These are phyloP conservation scores for Pyricularia pennisetigena DNA, from an alignment of 2,329 filamentous ascomycete genomes.

Conservation along the genomic window DNA sequence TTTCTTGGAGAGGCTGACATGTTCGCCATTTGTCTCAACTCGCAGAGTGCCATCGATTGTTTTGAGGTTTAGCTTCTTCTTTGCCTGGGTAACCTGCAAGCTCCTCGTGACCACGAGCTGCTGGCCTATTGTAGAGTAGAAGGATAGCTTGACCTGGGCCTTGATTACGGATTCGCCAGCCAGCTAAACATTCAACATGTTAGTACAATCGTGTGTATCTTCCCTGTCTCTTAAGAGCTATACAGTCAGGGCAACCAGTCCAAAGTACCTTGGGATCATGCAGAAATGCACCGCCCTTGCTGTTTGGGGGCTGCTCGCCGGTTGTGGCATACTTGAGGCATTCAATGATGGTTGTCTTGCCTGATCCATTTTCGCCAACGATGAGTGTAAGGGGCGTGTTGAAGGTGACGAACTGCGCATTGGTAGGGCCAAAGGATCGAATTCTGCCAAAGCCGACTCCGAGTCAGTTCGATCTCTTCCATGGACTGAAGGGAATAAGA, in stretches of 20 bases:
- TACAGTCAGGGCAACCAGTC: not conserved
- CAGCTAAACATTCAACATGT: slow-evolving; percentile 20
- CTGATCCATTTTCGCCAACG: slow-evolving; percentile 93
- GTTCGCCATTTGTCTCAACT: slow-evolving; percentile 71
- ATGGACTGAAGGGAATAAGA: not conserved
- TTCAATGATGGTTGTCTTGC: slow-evolving; percentile 98
- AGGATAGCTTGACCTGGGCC: slow-evolving; percentile 85
- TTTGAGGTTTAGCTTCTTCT: slow-evolving; percentile 65
- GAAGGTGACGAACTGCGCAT: slow-evolving; percentile 73
- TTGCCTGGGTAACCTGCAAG: slow-evolving; percentile 79
- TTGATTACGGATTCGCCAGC: slow-evolving; percentile 74
- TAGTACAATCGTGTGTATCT: not conserved
- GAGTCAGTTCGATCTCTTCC: not conserved
- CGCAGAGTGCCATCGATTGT: slow-evolving; percentile 73
- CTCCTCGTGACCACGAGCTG: slow-evolving; percentile 78
- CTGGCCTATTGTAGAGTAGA: slow-evolving; percentile 66
- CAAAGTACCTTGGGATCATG: slow-evolving; percentile 76
- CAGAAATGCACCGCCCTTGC: slow-evolving; percentile 83
- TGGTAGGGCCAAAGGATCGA: slow-evolving; percentile 74
- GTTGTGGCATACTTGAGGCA: slow-evolving; percentile 97
- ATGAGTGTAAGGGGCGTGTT: slow-evolving; percentile 88
- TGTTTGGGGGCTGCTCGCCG: slow-evolving; percentile 86
- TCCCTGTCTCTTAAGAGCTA: not conserved
- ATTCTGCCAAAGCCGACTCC: slow-evolving; percentile 17
- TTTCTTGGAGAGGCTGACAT: slow-evolving; percentile 66